Conservation (phyloP, 75 land plant species). For the Cupressus sempervirens region DNA sequence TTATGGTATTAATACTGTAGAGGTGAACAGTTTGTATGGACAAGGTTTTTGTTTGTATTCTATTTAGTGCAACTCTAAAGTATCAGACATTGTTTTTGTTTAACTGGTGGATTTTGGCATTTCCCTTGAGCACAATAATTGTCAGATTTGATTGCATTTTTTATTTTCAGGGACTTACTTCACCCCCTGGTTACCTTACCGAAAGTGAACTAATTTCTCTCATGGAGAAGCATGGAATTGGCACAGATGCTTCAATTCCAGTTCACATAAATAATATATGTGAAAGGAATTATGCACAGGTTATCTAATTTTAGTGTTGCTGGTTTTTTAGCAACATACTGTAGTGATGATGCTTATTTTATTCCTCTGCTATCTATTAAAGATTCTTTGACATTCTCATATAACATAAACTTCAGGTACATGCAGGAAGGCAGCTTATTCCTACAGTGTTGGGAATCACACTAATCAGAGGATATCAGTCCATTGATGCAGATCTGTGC, state of each 20-base stretch:
- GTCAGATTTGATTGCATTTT: not conserved
- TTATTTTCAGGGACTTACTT: conserved; percentile 60
- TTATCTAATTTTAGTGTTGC: conserved; percentile 13
- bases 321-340: not conserved
- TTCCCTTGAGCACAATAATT: not conserved
- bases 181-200: conserved; percentile 87
- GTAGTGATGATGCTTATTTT: not conserved
- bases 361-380: not conserved
- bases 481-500: conserved; percentile 89
- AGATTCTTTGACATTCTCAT: not conserved
- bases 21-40: not conserved
- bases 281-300: conserved; percentile 99
- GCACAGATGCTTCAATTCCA: conserved; percentile 97
- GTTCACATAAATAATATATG: conserved; percentile 98
- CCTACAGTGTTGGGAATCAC: conserved; percentile 89
- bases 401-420: conserved; percentile 53
- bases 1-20: not conserved
- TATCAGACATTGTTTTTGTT: not conserved
- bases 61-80: not conserved
- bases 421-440: conserved; percentile 80
- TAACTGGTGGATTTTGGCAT: not conserved
- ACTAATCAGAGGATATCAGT: conserved; percentile 84
- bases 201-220: conserved; percentile 97
- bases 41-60: not conserved
- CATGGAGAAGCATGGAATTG: conserved; percentile 98